phyloP scores from a whole-genome alignment of 345 rosid genomes.

The Abelmoschus esculentus region DNA sequence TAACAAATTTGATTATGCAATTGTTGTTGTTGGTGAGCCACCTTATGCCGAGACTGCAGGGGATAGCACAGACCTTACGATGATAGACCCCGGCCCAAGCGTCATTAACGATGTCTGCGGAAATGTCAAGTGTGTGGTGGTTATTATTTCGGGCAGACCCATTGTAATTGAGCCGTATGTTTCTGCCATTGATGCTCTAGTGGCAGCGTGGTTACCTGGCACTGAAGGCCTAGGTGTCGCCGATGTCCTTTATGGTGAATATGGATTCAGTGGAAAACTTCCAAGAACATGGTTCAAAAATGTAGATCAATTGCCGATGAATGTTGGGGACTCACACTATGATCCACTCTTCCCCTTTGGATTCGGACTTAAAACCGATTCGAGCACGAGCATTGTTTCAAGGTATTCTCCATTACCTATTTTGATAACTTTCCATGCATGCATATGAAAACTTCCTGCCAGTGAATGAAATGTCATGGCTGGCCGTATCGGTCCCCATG shows the following conservation, averaged over 20 bases:
- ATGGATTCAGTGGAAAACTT: constrained; percentile 81
- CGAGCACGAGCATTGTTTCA: constrained; percentile 44
- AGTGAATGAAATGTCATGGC: neutral
- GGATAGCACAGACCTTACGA: constrained; percentile 60
- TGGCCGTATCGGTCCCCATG: neutral
- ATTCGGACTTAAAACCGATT: constrained; percentile 70
- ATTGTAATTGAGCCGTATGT: constrained; percentile 69
- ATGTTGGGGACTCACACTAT: constrained; percentile 61
- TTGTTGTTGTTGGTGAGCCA: constrained; percentile 73
- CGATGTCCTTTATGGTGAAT: constrained; percentile 78
- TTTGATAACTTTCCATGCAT: neutral
- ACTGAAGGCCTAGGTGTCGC: constrained; percentile 89
- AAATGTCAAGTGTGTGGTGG: constrained; percentile 62
- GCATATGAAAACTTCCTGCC: neutral
- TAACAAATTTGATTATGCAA: constrained; percentile 60
- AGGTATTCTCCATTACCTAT: constrained; percentile 30
- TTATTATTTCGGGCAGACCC: constrained; percentile 83
- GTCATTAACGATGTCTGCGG: constrained; percentile 56
- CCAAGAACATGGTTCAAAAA: constrained; percentile 82
- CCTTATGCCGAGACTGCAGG: constrained; percentile 82
- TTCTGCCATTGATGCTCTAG: constrained; percentile 56
- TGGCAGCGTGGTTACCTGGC: constrained; percentile 95
- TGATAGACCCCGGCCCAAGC: constrained; percentile 60
- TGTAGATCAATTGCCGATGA: constrained; percentile 92
- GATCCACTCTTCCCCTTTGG: constrained; percentile 83